Conservation (phyloP, 805 yeast genomes). For the Tetrapisispora arboricola region DNA sequence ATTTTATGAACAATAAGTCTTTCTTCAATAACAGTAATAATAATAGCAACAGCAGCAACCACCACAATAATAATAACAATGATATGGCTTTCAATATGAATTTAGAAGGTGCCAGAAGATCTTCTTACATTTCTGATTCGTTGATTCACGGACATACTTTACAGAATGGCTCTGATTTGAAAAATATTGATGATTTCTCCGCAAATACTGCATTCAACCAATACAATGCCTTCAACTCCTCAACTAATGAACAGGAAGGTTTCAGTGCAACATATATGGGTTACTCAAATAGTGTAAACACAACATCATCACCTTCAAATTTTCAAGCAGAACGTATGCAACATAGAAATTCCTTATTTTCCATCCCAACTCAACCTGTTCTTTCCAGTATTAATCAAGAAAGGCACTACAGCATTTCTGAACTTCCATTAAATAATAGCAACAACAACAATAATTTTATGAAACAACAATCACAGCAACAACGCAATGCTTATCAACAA, state of each 20-base stretch:
- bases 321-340: not conserved
- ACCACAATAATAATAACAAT: not conserved
- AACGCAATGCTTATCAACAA: not conserved
- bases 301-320: no score
- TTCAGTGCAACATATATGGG: not conserved
- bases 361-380: not conserved
- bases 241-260: not conserved
- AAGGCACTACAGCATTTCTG: slow-evolving; percentile 2
- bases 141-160: slow-evolving; percentile 30
- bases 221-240: not conserved
- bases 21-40: slow-evolving; percentile 10
- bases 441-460: not conserved
- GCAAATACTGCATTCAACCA: not conserved
- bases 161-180: not conserved
- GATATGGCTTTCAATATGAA: not conserved
- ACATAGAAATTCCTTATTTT: slow-evolving; percentile 2
- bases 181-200: not conserved
- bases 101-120: slow-evolving; percentile 48
- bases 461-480: not conserved
- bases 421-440: not conserved
- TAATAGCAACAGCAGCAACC: slow-evolving; percentile 3
- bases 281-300: not conserved
- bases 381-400: not conserved
- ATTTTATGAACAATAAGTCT: slow-evolving; percentile 5
- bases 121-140: slow-evolving; percentile 62